A percentile compares a stretch with the other conserved stretches of the same genome.
phyloP scores from a whole-genome alignment of 768 basidiomycete species.

The Mycena indigotica region DNA sequence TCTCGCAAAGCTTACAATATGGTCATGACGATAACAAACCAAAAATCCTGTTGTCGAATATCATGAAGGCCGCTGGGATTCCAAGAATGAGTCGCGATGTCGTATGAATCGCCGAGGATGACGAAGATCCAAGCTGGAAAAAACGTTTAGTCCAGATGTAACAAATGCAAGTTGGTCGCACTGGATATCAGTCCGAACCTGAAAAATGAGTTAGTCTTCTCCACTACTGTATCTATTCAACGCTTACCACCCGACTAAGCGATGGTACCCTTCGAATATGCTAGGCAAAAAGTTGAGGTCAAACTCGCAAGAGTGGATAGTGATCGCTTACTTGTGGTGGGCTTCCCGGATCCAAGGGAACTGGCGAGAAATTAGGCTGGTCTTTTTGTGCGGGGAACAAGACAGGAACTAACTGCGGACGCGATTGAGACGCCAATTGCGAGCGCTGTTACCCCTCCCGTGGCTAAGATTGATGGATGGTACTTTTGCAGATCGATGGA shows the following conservation, averaged over 20 bases:
- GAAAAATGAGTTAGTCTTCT: constrained; percentile 9
- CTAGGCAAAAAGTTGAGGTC: constrained; percentile 33
- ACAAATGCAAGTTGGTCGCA: constrained; percentile 30
- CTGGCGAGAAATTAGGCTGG: constrained; percentile 1
- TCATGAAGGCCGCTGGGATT: constrained; percentile 60
- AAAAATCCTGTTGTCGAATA: constrained; percentile 73
- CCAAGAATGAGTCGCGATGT: constrained; percentile 56
- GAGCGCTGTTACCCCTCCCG: constrained; percentile 65
- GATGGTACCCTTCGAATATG: constrained; percentile 80
- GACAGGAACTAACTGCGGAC: constrained; percentile 43
- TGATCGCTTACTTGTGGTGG: constrained; percentile 66
- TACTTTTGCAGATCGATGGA: constrained; percentile 53
- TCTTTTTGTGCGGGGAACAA: not conserved
- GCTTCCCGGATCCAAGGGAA: constrained; percentile 81
- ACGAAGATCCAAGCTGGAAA: constrained; percentile 65
- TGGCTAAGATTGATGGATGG: constrained; percentile 56
- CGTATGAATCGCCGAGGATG: constrained; percentile 66
- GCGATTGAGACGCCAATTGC: constrained; percentile 60
- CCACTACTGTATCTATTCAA: not conserved
- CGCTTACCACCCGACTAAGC: constrained; percentile 75
- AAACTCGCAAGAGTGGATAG: not conserved
- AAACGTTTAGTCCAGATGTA: constrained; percentile 1
- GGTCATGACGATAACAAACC: constrained; percentile 77
- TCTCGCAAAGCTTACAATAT: constrained; percentile 51
- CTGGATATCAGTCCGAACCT: constrained; percentile 56